Percentiles rank a stretch among this genome's conserved stretches.
Evolutionary conservation across 139 green algal genomes (phyloP).

Genomic region (Tetraselmis striata): DNA sequence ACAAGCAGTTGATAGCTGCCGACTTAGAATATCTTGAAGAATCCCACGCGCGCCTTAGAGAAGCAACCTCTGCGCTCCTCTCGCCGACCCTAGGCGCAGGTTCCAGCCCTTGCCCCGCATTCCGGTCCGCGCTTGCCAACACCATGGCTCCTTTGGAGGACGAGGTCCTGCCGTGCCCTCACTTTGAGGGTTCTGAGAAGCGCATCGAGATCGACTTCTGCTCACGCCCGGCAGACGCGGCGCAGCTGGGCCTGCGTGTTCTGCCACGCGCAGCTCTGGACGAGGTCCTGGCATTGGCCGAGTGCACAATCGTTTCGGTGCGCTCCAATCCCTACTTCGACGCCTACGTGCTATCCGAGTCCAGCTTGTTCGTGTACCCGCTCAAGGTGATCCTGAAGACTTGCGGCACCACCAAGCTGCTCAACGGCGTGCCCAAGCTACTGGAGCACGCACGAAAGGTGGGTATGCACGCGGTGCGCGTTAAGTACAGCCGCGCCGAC

Average conservation of each 20-base stretch:
- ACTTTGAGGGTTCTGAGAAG: slow-evolving; percentile 94
- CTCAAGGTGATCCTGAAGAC: slow-evolving; percentile 93
- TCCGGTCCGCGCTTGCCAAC: too few relatives aligned
- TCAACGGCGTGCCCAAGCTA: slow-evolving; percentile 70
- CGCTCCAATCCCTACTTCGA: slow-evolving; percentile 73
- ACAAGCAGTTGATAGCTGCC: too few relatives aligned
- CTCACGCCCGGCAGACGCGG: neutral
- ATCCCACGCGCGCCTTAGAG: neutral
- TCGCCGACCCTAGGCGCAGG: too few relatives aligned
- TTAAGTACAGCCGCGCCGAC: slow-evolving; percentile 83
- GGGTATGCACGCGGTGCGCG: slow-evolving; percentile 45
- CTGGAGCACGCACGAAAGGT: slow-evolving; percentile 60
- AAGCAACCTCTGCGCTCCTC: neutral
- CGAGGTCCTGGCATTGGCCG: slow-evolving; percentile 64
- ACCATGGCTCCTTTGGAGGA: slow-evolving; percentile 19
- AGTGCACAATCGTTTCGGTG: slow-evolving; percentile 89
- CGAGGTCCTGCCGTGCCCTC: slow-evolving; percentile 39
- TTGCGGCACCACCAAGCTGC: slow-evolving; percentile 91
- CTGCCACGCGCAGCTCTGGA: slow-evolving; percentile 64
- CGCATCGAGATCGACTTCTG: slow-evolving; percentile 83
- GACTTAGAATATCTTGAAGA: neutral
- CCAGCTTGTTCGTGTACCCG: slow-evolving; percentile 91
- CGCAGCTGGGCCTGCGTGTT: slow-evolving; percentile 50
- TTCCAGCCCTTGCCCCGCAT: too few relatives aligned
- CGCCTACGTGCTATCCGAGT: slow-evolving; percentile 96